Evolutionary conservation across 2,329 filamentous ascomycete species (phyloP).

Genomic region (Pseudogymnoascus sp.): DNA sequence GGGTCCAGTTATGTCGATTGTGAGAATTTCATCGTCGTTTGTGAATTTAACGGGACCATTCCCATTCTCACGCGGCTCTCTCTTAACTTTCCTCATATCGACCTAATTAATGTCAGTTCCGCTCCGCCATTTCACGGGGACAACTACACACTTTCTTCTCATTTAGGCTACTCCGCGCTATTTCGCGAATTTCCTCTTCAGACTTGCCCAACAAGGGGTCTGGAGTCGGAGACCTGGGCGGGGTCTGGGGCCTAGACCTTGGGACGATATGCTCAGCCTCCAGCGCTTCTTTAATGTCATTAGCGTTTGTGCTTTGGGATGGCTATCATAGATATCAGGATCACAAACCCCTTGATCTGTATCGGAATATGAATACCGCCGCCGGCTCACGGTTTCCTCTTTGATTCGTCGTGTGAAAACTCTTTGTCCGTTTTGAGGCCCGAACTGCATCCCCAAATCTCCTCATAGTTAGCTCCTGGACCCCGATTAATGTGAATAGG

Average conservation of each 20-base stretch:
- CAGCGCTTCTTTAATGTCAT: background rate
- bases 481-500: background rate
- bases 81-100: background rate
- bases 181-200: background rate
- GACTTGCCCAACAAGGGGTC: background rate
- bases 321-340: accelerated
- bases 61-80: background rate
- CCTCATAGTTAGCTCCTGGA: background rate
- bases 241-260: background rate
- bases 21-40: background rate
- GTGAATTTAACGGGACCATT: background rate
- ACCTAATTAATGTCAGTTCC: background rate
- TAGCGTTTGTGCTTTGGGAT: background rate
- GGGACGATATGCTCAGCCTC: background rate
- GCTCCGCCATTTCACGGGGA: background rate
- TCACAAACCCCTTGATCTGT: background rate
- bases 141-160: background rate
- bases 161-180: background rate
- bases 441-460: background rate
- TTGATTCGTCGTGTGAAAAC: background rate
- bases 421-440: background rate
- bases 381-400: background rate
- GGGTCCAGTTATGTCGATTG: background rate
- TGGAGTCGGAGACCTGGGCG: no score
- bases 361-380: background rate